Evolutionary conservation across 192 early-diverging fungal species (phyloP).

Genomic region (Umbelopsis sp.): DNA sequence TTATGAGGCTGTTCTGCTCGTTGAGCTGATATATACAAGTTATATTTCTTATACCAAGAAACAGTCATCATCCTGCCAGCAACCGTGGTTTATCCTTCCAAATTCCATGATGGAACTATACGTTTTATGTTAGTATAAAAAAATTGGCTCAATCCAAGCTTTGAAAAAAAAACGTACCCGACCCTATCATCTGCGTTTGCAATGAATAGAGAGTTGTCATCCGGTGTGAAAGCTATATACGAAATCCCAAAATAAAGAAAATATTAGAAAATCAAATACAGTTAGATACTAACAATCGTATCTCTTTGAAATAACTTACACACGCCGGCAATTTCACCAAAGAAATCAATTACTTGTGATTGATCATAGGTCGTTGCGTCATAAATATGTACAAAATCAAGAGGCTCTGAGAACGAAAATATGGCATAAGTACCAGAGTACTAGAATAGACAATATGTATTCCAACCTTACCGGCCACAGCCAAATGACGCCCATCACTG

Average conservation of each 20-base stretch:
- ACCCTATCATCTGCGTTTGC: constrained; percentile 51
- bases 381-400: constrained; percentile 70
- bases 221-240: constrained; percentile 45
- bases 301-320: constrained; percentile 5
- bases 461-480: constrained; percentile 48
- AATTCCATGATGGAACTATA: constrained; percentile 14
- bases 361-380: constrained; percentile 42
- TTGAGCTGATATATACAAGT: constrained; percentile 6
- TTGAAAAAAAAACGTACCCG: constrained; percentile 31
- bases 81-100: constrained; percentile 1
- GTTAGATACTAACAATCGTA: background rate
- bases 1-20: background rate
- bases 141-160: no score
- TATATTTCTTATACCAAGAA: background rate
- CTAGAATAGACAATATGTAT: no score
- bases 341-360: constrained; percentile 69
- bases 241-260: no score
- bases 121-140: background rate
- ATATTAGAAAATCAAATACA: no score
- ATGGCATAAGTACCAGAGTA: background rate
- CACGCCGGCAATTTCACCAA: constrained; percentile 73
- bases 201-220: constrained; percentile 55
- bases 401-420: constrained; percentile 42
- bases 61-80: constrained; percentile 14
- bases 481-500: constrained; percentile 55